Evolutionary conservation across 2,329 filamentous ascomycete genomes (phyloP).

Genomic region (Basipetospora chlamydospora): DNA sequence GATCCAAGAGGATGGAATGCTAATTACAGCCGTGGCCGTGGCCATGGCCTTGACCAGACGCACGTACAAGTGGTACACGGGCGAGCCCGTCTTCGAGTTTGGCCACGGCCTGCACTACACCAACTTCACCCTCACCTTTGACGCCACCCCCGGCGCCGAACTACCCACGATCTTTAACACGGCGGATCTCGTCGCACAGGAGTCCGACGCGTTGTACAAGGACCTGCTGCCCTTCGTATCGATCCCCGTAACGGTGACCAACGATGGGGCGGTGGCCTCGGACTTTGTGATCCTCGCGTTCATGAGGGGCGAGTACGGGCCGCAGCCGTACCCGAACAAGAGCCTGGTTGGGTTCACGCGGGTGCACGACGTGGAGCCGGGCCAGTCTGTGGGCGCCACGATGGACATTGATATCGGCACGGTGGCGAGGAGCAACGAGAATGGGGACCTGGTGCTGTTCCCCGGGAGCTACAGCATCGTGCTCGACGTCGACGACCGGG

Average conservation of each 20-base stretch:
- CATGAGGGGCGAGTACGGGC: conserved; percentile 28
- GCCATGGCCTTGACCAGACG: conserved; percentile 13
- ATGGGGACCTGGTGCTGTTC: conserved; percentile 3
- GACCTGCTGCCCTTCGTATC: conserved; percentile 26
- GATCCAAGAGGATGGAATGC: too few species aligned
- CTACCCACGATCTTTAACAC: conserved; percentile 13
- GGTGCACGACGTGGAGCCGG: conserved; percentile 2
- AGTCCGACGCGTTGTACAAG: conserved; percentile 20
- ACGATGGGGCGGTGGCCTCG: conserved; percentile 28
- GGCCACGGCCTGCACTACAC: conserved; percentile 46
- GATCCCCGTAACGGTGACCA: conserved; percentile 22
- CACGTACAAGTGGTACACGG: conserved; percentile 44
- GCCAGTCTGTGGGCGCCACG: neutral
- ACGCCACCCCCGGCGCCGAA: conserved; percentile 5
- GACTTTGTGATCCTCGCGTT: conserved; percentile 40
- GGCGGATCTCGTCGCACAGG: conserved; percentile 16
- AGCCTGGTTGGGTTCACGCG: conserved; percentile 19
- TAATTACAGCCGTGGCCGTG: too few species aligned
- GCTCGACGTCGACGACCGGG: conserved; percentile 2
- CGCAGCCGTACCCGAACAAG: conserved; percentile 36
- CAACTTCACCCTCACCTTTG: conserved; percentile 23
- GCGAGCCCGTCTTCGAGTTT: conserved; percentile 31
- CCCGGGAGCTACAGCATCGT: conserved; percentile 3
- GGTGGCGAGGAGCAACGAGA: conserved; percentile 1
- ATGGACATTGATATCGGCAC: conserved; percentile 5